Evolutionary conservation across 1,284 basidiomycete genomes (phyloP), one percentile per base, ranked within the genome.

Genomic region (Golubevia pallescens): DNA sequence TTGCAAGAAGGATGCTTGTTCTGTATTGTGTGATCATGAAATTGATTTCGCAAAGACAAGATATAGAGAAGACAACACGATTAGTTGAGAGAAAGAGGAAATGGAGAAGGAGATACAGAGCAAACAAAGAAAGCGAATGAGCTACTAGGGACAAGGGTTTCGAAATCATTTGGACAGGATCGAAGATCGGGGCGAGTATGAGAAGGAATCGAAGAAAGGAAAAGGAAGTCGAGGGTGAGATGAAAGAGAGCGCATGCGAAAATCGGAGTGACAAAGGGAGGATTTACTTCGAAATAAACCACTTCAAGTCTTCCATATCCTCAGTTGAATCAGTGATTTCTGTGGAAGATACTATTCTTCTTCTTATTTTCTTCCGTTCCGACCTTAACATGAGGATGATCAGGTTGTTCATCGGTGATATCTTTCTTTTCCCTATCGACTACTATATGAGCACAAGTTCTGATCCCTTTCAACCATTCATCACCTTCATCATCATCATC

Each of bases 401-500:
- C 80, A 14, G 78, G 63, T 34, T 71, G 71, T 52, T 80, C 73
- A 14, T 73, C 74, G 3, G 68, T 72, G 6, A 20, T 10, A 38
- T 13, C 7, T 19, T 58, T 42, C 59, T 67, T 68, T 14, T 70
- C 73, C 24, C 72, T 71, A 28, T 62, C 68, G 38, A 67, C 24
- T 5, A 62, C 28, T 14, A 78, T 69, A 57, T 81, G 78, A 5
- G 81, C 82, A 61, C 86, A 86, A 2, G 83, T 83, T 13, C 78
- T 67, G 57, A 86, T 84, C 24, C 60, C 65, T 65, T 83, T 82
- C 24, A 87, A 69, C 87, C 87, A 87, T 24, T 85, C 80, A 68
- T 87, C 87, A 1, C 82, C 82, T 32, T 75, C 65, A 32, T 86
- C 81, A 63, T 87, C 86, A 52, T 82, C 81, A 56, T 86, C 80